Conservation (phyloP, 108 stramenopile genomes). For the Pinguiococcus pyrenoidosus region DNA sequence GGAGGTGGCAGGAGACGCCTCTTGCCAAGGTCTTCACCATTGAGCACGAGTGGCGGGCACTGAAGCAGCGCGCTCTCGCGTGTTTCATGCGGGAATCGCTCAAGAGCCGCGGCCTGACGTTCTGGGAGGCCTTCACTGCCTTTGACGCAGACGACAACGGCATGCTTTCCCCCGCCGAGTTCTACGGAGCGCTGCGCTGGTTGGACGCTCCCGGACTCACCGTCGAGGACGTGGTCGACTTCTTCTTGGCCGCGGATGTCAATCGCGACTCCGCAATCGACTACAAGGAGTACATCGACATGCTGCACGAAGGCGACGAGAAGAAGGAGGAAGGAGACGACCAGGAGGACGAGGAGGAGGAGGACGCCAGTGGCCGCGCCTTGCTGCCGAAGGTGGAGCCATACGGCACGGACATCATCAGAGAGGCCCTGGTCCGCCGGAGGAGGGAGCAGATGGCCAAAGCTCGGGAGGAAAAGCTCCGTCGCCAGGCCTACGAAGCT, state of each 20-base stretch:
- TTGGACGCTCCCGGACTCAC: conserved; percentile 15
- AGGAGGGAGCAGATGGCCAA: conserved; percentile 2
- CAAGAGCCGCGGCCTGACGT: conserved; percentile 1
- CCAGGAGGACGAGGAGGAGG: conserved; percentile 1
- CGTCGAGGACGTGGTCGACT: conserved; percentile 14
- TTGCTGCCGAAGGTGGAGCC: conserved; percentile 15
- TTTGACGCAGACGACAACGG: conserved; percentile 20
- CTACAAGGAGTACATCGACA: conserved; percentile 18
- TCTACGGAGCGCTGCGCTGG: conserved; percentile 20
- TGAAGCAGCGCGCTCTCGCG: conserved; percentile 13
- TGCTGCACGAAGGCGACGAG: conserved; percentile 10
- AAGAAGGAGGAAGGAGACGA: not conserved
- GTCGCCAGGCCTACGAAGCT: conserved; percentile 11
- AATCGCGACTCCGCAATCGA: conserved; percentile 11
- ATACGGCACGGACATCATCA: conserved; percentile 13
- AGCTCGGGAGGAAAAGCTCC: conserved; percentile 8
- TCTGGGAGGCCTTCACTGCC: conserved; percentile 22
- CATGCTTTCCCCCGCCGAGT: conserved; percentile 12
- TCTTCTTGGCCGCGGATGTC: conserved; percentile 6
- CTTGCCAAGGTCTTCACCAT: conserved; percentile 16
- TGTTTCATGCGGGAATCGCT: conserved; percentile 11
- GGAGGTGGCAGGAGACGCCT: conserved; percentile 18
- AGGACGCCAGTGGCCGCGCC: not conserved
- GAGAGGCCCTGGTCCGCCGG: conserved; percentile 15
- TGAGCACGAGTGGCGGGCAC: conserved; percentile 6